Conservation (phyloP, 2,329 filamentous ascomycete genomes). For the Apiospora sp. region DNA sequence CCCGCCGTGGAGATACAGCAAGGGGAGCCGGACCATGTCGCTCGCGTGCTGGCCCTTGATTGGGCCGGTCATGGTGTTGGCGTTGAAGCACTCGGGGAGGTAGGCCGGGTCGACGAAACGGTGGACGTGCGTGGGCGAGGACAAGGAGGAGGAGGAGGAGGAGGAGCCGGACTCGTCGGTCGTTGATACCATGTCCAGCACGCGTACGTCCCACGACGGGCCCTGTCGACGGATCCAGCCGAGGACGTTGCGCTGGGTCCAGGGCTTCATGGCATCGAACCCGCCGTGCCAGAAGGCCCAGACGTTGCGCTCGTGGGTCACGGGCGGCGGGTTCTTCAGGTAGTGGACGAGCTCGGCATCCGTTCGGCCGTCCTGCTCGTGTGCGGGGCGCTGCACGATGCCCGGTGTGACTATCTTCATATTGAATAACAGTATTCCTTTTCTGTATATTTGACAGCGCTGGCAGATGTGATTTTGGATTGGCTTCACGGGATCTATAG, state of each 20-base stretch:
- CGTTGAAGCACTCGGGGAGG: constrained; percentile 51
- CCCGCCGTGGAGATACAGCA: constrained; percentile 51
- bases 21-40: constrained; percentile 54
- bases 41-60: constrained; percentile 53
- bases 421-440: no score
- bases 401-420: no score
- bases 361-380: no score
- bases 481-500: no score
- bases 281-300: constrained; percentile 54
- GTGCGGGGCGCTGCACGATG: no score
- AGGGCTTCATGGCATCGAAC: constrained; percentile 42
- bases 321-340: no score
- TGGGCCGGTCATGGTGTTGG: constrained; percentile 52
- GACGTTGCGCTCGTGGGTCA: constrained; percentile 39
- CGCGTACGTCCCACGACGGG: constrained; percentile 48
- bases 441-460: no score
- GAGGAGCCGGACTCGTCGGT: no score
- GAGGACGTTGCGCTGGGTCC: constrained; percentile 46
- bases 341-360: no score
- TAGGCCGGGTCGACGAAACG: constrained; percentile 46
- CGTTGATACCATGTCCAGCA: no score
- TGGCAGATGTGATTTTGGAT: no score
- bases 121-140: constrained; percentile 46
- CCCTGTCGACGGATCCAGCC: constrained; percentile 49
- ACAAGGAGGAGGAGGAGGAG: constrained; percentile 29